Evolutionary conservation across 2,329 filamentous ascomycete species (phyloP).

Genomic region (Emmonsia crescens): DNA sequence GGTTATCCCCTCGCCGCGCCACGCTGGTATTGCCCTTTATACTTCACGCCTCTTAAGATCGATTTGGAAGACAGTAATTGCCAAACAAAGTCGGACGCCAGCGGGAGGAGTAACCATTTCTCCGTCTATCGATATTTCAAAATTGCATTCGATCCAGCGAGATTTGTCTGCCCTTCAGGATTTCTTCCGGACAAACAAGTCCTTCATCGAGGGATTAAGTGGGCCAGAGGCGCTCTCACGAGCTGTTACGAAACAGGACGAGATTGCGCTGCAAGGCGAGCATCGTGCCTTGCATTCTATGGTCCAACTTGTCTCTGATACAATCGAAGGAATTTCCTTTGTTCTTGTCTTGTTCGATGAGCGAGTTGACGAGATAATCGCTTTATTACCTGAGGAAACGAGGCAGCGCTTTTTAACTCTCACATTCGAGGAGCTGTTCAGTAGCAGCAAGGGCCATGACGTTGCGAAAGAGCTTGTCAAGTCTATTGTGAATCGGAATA

Average conservation of each 20-base stretch:
- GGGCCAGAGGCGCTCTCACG: constrained; percentile 76
- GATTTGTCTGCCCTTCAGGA: constrained; percentile 66
- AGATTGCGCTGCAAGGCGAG: constrained; percentile 84
- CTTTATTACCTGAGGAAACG: constrained; percentile 58
- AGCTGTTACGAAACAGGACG: constrained; percentile 72
- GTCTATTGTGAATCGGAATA: constrained; percentile 95
- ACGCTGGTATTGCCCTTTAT: constrained; percentile 80
- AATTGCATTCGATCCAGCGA: constrained; percentile 66
- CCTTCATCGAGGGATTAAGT: constrained; percentile 86
- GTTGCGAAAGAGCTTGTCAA: constrained; percentile 92
- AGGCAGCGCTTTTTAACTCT: constrained; percentile 62
- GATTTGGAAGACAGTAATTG: constrained; percentile 73
- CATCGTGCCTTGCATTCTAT: constrained; percentile 85
- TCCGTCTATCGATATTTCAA: constrained; percentile 56
- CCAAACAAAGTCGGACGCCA: constrained; percentile 44
- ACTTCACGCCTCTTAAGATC: constrained; percentile 77
- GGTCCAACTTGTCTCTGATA: constrained; percentile 73
- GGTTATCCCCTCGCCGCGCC: constrained; percentile 76
- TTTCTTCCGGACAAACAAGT: constrained; percentile 79
- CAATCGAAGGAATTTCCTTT: constrained; percentile 94
- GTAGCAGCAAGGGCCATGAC: constrained; percentile 65
- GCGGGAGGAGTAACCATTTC: constrained; percentile 52
- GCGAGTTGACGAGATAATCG: constrained; percentile 76
- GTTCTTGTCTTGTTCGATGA: constrained; percentile 92
- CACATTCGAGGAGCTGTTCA: constrained; percentile 83